Percentiles rank a stretch among this genome's conserved stretches.
These are phyloP conservation scores for Alternaria novae-zelandiae DNA, from an alignment of 2,329 filamentous ascomycete genomes.

Conservation along the genomic window DNA sequence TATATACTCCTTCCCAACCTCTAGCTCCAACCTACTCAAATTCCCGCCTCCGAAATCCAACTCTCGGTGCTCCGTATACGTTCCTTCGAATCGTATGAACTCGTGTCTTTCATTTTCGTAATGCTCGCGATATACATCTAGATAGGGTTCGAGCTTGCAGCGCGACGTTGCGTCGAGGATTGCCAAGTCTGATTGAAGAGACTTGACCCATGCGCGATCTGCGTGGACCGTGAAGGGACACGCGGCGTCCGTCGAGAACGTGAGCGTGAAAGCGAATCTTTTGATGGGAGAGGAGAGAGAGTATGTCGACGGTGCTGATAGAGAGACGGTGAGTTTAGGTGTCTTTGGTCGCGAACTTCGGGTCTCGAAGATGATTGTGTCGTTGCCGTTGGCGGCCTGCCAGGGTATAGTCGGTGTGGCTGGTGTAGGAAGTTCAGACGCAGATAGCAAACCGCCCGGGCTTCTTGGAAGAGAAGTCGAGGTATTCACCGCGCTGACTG, in stretches of 20 bases:
- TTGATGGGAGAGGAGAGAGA: constrained; percentile 5
- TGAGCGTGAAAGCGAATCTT: constrained; percentile 1
- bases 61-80: background rate
- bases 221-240: constrained; percentile 8
- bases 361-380: constrained; percentile 3
- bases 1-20: constrained; percentile 8
- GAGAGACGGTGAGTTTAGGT: constrained; percentile 9
- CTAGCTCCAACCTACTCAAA: background rate
- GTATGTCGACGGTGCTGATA: constrained; percentile 9
- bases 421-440: background rate
- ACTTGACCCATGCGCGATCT: constrained; percentile 4
- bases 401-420: constrained; percentile 1
- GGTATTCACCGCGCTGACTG: constrained; percentile 2
- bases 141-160: background rate
- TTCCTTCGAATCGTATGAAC: background rate
- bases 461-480: background rate
- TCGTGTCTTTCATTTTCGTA: background rate
- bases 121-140: background rate
- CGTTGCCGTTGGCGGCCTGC: constrained; percentile 1
- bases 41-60: background rate
- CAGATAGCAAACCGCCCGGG: background rate
- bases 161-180: constrained; percentile 7
- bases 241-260: constrained; percentile 7
- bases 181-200: constrained; percentile 3
- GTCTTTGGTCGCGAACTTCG: constrained; percentile 1